These are phyloP conservation scores for Pseudogymnoascus sp. DNA, from an alignment of 2,329 filamentous ascomycete genomes.

Conservation along the genomic window DNA sequence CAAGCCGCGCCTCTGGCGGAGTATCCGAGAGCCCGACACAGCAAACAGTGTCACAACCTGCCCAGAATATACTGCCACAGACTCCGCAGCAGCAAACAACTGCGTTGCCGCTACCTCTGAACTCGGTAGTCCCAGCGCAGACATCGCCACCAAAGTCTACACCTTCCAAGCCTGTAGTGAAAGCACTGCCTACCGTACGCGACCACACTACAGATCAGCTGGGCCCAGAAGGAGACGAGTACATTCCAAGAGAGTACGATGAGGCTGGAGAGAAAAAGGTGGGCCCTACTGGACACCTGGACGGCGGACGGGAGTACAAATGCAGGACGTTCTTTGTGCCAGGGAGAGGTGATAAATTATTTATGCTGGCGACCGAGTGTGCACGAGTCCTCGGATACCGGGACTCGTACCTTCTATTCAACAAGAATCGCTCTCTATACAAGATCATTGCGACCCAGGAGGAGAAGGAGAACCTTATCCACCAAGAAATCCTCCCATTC, in stretches of 20 bases:
- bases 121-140: slow-evolving; percentile 35
- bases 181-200: slow-evolving; percentile 88
- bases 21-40: slow-evolving; percentile 51
- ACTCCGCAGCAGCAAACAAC: slow-evolving; percentile 40
- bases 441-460: slow-evolving; percentile 96
- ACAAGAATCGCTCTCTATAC: slow-evolving; percentile 92
- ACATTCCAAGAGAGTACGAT: slow-evolving; percentile 86
- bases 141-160: slow-evolving; percentile 67
- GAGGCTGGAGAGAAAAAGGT: slow-evolving; percentile 94
- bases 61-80: slow-evolving; percentile 42
- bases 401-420: slow-evolving; percentile 97
- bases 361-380: slow-evolving; percentile 98
- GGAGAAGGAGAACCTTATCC: slow-evolving; percentile 93
- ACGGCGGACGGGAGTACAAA: slow-evolving; percentile 78
- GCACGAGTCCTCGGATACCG: slow-evolving; percentile 88
- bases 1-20: slow-evolving; percentile 37
- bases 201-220: slow-evolving; percentile 97
- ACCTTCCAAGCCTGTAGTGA: slow-evolving; percentile 75
- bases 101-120: slow-evolving; percentile 24
- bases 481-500: slow-evolving; percentile 91
- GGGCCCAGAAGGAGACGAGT: slow-evolving; percentile 82
- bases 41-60: slow-evolving; percentile 37
- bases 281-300: slow-evolving; percentile 68
- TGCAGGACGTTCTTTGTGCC: slow-evolving; percentile 92
- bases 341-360: slow-evolving; percentile 83